Percentiles rank a stretch among this genome's conserved stretches.
Conservation (phyloP, 2,329 filamentous ascomycete species). For the Elsinoe necatrix region DNA sequence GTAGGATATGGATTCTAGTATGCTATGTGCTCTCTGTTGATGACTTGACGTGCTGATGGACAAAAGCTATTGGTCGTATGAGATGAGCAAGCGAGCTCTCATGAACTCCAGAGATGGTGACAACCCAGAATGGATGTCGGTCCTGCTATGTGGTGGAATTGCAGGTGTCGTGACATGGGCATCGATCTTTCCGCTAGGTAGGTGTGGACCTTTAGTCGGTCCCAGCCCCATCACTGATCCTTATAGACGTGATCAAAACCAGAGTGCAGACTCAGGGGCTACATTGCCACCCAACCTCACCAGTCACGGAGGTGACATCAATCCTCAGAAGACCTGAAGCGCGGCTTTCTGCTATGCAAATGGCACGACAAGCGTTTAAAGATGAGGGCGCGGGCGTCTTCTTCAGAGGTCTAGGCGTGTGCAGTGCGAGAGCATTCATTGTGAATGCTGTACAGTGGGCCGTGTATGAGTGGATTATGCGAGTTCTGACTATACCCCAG, state of each 20-base stretch:
- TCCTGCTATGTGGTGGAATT: constrained; percentile 71
- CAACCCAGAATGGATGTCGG: constrained; percentile 20
- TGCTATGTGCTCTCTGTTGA: constrained; percentile 22
- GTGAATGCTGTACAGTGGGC: constrained; percentile 94
- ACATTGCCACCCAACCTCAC: background rate
- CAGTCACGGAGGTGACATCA: background rate
- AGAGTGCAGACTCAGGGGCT: constrained; percentile 66
- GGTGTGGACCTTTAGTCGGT: background rate
- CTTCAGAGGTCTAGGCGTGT: constrained; percentile 73
- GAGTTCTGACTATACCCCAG: constrained; percentile 16
- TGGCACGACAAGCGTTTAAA: constrained; percentile 59
- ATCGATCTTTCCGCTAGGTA: constrained; percentile 70
- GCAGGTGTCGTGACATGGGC: constrained; percentile 85
- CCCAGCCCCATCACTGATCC: constrained; percentile 2
- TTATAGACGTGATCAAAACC: constrained; percentile 78
- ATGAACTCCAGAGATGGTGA: constrained; percentile 22
- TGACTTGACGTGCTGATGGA: constrained; percentile 7
- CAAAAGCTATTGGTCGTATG: constrained; percentile 78
- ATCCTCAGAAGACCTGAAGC: constrained; percentile 12
- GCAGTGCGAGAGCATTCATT: constrained; percentile 76
- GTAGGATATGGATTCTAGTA: constrained; percentile 95
- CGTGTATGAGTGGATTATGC: constrained; percentile 34
- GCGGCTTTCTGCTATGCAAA: constrained; percentile 49
- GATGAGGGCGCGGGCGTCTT: constrained; percentile 67
- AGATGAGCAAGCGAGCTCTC: constrained; percentile 58